Evolutionary conservation across 164 flowering plant genomes (phyloP).

Genomic region (Berberis vulgaris): DNA sequence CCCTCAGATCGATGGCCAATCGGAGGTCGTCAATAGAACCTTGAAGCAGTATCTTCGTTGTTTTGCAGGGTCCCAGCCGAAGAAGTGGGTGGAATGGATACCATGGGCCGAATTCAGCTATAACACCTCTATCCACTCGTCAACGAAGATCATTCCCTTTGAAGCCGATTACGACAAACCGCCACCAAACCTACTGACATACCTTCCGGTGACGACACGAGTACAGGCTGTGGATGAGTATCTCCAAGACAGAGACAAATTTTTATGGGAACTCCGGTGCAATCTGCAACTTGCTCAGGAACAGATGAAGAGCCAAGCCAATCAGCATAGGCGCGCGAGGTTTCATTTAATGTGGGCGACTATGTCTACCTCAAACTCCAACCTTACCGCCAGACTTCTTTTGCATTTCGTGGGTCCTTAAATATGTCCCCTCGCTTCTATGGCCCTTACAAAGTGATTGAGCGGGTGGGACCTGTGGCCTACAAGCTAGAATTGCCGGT

Average conservation of each 20-base stretch:
- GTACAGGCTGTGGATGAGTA: neutral
- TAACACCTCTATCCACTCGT: neutral
- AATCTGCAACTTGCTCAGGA: constrained; percentile 3
- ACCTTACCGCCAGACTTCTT: neutral
- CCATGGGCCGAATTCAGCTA: neutral
- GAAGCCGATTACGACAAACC: neutral
- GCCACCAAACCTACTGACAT: neutral
- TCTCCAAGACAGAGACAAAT: neutral
- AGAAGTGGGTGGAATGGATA: neutral
- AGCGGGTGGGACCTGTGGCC: neutral
- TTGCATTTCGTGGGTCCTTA: neutral
- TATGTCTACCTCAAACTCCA: no score
- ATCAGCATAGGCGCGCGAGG: neutral
- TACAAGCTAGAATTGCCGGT: neutral
- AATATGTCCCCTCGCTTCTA: neutral
- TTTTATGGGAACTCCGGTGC: neutral
- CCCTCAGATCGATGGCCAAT: no score
- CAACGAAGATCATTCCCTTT: neutral
- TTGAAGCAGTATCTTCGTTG: no score
- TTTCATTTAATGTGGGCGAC: neutral
- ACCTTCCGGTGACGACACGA: neutral
- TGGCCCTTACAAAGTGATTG: constrained; percentile 1
- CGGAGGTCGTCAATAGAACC: neutral
- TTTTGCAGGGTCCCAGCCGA: neutral
- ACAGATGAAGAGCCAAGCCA: constrained; percentile 5